A percentile compares a stretch with the other conserved stretches of the same genome.
Evolutionary conservation across 495 filamentous ascomycete species (phyloP).

Genomic region (Antarctomyces pellizariae): DNA sequence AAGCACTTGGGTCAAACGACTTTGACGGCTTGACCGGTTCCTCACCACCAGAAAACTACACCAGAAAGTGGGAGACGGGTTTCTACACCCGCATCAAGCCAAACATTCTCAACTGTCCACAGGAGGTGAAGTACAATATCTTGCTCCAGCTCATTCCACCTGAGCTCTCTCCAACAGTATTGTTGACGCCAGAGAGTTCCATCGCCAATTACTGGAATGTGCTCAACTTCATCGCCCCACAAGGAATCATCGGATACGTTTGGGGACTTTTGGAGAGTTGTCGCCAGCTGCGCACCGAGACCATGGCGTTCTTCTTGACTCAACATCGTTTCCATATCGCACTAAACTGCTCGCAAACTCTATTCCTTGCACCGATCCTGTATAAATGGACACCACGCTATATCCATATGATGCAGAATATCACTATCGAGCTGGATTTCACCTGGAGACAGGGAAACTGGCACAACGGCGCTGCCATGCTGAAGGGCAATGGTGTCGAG

Average conservation of each 20-base stretch:
- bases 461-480: too few species aligned
- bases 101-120: not conserved
- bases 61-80: not conserved
- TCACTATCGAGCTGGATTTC: constrained; percentile 10
- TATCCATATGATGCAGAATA: constrained; percentile 6
- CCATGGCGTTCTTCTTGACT: constrained; percentile 11
- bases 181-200: constrained; percentile 4
- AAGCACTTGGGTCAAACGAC: too few species aligned
- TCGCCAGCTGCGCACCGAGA: constrained; percentile 4
- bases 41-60: not conserved
- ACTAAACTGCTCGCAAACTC: too few species aligned
- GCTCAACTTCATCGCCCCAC: constrained; percentile 7
- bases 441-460: too few species aligned
- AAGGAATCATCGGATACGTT: constrained; percentile 9
- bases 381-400: constrained; percentile 6
- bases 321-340: constrained; percentile 9
- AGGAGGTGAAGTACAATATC: constrained; percentile 6
- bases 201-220: too few species aligned
- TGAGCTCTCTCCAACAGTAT: constrained; percentile 5
- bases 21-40: too few species aligned
- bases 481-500: too few species aligned
- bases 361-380: constrained; percentile 8
- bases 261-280: constrained; percentile 6
- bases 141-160: constrained; percentile 7
- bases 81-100: not conserved